Conservation (phyloP, 106 monocot species). For the Gastrodia elata region DNA sequence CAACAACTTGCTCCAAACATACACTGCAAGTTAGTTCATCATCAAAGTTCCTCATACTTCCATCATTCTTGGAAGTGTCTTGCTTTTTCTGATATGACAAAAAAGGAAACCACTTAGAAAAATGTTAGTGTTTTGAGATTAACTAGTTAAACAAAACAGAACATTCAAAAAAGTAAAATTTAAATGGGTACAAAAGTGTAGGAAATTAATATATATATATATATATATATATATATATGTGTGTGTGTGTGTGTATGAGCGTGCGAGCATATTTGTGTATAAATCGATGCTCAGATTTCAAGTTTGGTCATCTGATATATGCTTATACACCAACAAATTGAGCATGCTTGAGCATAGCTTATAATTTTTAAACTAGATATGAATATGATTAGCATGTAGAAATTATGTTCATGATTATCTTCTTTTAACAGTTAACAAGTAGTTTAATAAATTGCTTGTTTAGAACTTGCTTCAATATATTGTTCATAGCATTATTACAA, state of each 20-base stretch:
- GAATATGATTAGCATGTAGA: no score
- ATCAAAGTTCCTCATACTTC: constrained; percentile 28
- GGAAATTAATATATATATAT: background rate
- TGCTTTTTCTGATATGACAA: constrained; percentile 37
- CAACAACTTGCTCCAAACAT: constrained; percentile 90
- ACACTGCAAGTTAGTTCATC: constrained; percentile 91
- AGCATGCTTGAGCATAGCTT: background rate
- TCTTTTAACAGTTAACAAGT: no score
- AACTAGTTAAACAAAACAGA: background rate
- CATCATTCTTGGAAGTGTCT: constrained; percentile 29
- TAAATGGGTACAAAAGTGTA: background rate
- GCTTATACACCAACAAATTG: background rate
- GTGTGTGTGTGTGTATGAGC: no score
- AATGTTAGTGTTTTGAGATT: background rate
- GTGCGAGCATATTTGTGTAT: no score
- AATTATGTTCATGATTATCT: no score
- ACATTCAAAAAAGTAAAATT: background rate
- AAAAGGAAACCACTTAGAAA: background rate
- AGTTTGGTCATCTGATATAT: background rate
- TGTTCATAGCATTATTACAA: background rate
- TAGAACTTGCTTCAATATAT: background rate
- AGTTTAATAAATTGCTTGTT: background rate
- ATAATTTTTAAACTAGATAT: background rate
- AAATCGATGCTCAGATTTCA: background rate
- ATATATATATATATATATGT: no score